Base-by-base conservation (phyloP, 2,329 filamentous ascomycete genomes). In the Botrytis porri region DNA sequence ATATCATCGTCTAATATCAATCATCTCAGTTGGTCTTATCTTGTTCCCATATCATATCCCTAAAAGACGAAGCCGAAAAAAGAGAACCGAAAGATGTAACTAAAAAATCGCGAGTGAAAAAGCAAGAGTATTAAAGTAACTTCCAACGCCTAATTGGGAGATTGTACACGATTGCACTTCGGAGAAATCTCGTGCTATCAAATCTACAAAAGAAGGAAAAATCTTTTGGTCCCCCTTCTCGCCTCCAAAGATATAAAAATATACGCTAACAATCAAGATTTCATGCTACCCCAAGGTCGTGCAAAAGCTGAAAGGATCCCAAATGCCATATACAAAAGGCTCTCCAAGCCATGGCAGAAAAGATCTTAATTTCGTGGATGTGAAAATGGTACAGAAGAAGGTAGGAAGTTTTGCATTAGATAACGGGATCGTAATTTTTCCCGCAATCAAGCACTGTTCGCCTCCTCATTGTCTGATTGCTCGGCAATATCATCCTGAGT, bases 401-500 rank as follows among this genome's bases (percentile, higher is more conserved):
- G 57, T 74, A 80, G 79, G 67, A 66, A 20, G 73, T 76, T 77
- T 73, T 75, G 60, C 62, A 71, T 60, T 43, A 37, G 45, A 43
- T 32, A 62, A 45, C 60, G 59, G 57, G 35, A 41, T 45, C 43
- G n/a, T 18, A 74, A 62, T 43, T 59, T 22, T 18, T 25, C 70
- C 59, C 32, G 60, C 67, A 57, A 65, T 78, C 74, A 81, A 69
- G 76, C 75, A 70, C 77, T 79, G 62, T 80, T 80, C 45, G 78
- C 60, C 71, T 81, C 62, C 70, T 81, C 79, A 72, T 75, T 76
- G 63, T 80, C 80, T n/a, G 76, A 77, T 22, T 85, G 84, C 65
- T 86, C 85, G 71, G 84, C 84, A 67, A 82, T 82, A 66, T 89
- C 86, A 74, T 87, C 76, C 71, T 78, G 77, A 29, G 80, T 81